Percentiles rank a stretch among this genome's conserved stretches.
phyloP scores from a whole-genome alignment of 2,329 filamentous ascomycete genomes.

The Calonectria hawksworthii region DNA sequence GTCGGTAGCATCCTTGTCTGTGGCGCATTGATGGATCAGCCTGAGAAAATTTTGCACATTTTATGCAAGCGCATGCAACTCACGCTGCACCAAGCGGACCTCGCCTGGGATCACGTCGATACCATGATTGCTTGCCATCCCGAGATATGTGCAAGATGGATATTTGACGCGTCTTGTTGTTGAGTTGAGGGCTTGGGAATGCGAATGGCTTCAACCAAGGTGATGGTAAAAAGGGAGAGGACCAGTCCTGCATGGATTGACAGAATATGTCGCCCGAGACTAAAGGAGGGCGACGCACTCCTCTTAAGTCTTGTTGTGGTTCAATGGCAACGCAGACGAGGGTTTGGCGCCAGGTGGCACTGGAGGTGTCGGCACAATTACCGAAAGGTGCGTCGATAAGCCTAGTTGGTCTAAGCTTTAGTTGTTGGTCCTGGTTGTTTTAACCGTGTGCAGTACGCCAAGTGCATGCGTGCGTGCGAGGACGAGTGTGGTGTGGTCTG shows the following conservation, averaged over 20 bases:
- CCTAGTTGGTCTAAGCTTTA: constrained; percentile 9
- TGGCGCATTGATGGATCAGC: background rate
- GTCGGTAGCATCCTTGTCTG: constrained; percentile 36
- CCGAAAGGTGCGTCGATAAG: constrained; percentile 11
- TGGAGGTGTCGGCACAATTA: constrained; percentile 9
- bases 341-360: constrained; percentile 4
- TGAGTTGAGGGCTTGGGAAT: background rate
- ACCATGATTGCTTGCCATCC: constrained; percentile 27
- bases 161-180: background rate
- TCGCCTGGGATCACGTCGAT: constrained; percentile 30
- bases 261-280: background rate
- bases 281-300: background rate
- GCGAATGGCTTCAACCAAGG: background rate
- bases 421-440: background rate
- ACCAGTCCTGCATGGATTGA: background rate
- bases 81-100: constrained; percentile 37
- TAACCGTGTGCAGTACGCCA: background rate
- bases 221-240: background rate
- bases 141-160: background rate
- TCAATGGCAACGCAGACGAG: background rate
- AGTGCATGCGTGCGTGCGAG: background rate
- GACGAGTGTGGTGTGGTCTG: background rate
- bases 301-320: background rate
- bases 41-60: background rate
- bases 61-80: background rate